Percentiles rank a stretch among this genome's conserved stretches.
These are phyloP conservation scores for Lactarius sanguifluus DNA, from an alignment of 768 basidiomycete species.

Conservation along the genomic window DNA sequence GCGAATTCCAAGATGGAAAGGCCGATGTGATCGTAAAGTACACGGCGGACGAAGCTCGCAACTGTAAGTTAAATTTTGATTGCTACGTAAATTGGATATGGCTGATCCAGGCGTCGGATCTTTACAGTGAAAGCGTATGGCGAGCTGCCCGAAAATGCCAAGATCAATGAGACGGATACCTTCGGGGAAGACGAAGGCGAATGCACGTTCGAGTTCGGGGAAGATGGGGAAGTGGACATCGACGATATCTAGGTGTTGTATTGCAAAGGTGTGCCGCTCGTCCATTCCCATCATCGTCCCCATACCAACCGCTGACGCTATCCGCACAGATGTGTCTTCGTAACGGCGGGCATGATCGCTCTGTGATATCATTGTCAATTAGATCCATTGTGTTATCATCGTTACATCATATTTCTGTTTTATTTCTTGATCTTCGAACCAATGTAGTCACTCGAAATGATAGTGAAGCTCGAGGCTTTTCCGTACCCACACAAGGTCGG, in stretches of 20 bases:
- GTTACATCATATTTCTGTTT: constrained; percentile 9
- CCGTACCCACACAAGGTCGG: neutral
- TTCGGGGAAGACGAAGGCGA: constrained; percentile 91
- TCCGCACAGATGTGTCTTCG: constrained; percentile 23
- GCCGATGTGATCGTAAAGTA: constrained; percentile 99
- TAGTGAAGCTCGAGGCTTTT: neutral
- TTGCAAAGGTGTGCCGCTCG: constrained; percentile 19
- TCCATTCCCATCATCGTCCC: neutral
- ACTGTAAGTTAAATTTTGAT: constrained; percentile 47
- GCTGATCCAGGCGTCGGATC: constrained; percentile 3
- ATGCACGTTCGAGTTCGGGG: constrained; percentile 87
- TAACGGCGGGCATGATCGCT: constrained; percentile 22
- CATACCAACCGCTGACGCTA: neutral
- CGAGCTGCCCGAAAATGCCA: constrained; percentile 93
- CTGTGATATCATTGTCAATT: constrained; percentile 27
- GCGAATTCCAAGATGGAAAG: constrained; percentile 99
- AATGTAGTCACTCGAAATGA: constrained; percentile 6
- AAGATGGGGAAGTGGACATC: constrained; percentile 86
- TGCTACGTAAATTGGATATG: neutral
- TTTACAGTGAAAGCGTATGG: constrained; percentile 92
- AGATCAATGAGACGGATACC: constrained; percentile 95
- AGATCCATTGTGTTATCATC: constrained; percentile 24
- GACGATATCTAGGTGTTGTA: constrained; percentile 69
- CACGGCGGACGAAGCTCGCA: constrained; percentile 92
- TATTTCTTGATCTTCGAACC: neutral